Conservation (phyloP, 2,329 filamentous ascomycete genomes). For the Xylariaceae sp. region DNA sequence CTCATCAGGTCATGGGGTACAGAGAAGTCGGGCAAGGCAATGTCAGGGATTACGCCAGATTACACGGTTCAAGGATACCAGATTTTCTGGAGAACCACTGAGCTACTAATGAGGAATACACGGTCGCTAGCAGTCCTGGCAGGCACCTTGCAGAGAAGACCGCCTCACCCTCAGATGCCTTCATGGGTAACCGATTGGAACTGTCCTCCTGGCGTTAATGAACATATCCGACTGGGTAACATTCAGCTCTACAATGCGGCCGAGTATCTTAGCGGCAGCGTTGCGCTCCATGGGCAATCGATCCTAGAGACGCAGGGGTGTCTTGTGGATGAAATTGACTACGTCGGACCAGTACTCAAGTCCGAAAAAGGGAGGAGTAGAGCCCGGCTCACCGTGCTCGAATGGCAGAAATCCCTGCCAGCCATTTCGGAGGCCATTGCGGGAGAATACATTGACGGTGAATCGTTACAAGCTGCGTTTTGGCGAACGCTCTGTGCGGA, state of each 20-base stretch:
- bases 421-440: no score
- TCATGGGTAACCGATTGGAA: conserved; percentile 34
- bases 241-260: conserved; percentile 23
- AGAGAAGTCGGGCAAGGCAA: conserved; percentile 19
- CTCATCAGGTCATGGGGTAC: conserved; percentile 29
- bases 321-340: conserved; percentile 23
- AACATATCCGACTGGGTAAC: conserved; percentile 26
- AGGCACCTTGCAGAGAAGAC: conserved; percentile 20
- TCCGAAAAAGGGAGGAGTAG: conserved; percentile 19
- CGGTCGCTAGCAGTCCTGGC: conserved; percentile 27
- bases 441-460: conserved; percentile 6
- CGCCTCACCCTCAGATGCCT: conserved; percentile 2
- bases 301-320: conserved; percentile 27
- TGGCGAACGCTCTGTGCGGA: conserved; percentile 30
- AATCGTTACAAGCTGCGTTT: conserved; percentile 17
- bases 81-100: conserved; percentile 23
- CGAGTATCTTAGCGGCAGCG: conserved; percentile 16
- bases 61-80: conserved; percentile 14
- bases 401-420: conserved; percentile 14
- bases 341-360: conserved; percentile 23
- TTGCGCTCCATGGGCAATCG: conserved; percentile 23
- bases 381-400: conserved; percentile 16
- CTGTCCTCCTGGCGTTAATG: conserved; percentile 19
- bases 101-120: conserved; percentile 27
- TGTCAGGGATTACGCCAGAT: conserved; percentile 19